These are phyloP conservation scores for Acacia pycnantha DNA, from an alignment of 331 rosid genomes.

Conservation along the genomic window DNA sequence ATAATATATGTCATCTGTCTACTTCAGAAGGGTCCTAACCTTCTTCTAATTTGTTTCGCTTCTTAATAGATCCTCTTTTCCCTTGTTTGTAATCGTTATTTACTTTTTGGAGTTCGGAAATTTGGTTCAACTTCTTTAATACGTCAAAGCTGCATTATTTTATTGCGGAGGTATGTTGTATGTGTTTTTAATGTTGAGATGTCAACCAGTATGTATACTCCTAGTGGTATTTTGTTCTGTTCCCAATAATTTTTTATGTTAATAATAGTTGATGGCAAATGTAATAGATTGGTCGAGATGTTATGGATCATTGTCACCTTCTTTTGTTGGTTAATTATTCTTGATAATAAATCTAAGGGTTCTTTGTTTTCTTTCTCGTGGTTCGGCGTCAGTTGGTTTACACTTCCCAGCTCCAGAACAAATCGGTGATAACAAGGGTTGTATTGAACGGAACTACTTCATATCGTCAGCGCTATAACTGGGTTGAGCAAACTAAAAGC, in stretches of 20 bases:
- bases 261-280: background rate
- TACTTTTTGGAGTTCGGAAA: no score
- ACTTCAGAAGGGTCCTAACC: no score
- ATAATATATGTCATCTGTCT: no score
- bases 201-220: background rate
- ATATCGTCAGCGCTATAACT: constrained; percentile 19
- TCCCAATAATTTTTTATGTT: background rate
- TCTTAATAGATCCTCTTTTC: no score
- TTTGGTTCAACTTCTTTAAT: no score
- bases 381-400: constrained; percentile 17
- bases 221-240: background rate
- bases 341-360: no score
- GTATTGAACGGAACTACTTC: constrained; percentile 37
- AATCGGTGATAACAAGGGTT: constrained; percentile 24
- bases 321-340: background rate
- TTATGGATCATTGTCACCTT: background rate
- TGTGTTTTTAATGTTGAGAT: no score
- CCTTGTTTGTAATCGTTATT: no score
- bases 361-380: background rate
- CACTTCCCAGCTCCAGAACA: background rate
- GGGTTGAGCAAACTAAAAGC: constrained; percentile 16
- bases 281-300: background rate
- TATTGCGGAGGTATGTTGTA: background rate
- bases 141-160: background rate
- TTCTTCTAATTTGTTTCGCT: no score